Evolutionary conservation across 1,284 basidiomycete species (phyloP).

Genomic region (Sporisorium exsertum): DNA sequence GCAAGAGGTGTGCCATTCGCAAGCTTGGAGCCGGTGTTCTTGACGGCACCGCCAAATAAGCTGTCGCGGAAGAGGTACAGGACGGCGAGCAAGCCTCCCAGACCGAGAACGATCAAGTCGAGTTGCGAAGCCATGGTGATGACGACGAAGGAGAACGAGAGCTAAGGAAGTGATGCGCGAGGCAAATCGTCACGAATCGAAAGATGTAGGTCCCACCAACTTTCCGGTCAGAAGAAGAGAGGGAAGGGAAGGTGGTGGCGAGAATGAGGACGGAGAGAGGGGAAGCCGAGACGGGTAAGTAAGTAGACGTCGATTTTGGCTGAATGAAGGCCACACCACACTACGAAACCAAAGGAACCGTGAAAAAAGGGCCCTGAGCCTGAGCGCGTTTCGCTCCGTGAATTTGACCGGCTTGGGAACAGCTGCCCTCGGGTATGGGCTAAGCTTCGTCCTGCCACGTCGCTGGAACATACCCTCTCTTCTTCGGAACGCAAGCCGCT

Average conservation of each 20-base stretch:
- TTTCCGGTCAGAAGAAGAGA: background rate
- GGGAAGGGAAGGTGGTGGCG: background rate
- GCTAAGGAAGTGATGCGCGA: background rate
- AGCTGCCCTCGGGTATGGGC: background rate
- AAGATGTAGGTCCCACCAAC: too few relatives aligned
- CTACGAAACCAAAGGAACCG: too few relatives aligned
- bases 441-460: slow-evolving; percentile 12
- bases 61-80: slow-evolving; percentile 62
- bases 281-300: too few relatives aligned
- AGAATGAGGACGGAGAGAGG: too few relatives aligned
- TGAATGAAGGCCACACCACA: too few relatives aligned
- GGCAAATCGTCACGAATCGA: background rate
- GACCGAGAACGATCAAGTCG: slow-evolving; percentile 55
- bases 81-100: slow-evolving; percentile 51
- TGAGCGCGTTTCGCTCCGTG: slow-evolving; percentile 8
- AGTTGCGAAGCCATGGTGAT: slow-evolving; percentile 47
- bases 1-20: slow-evolving; percentile 41
- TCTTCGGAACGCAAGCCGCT: background rate
- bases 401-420: background rate
- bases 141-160: background rate
- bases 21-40: slow-evolving; percentile 52
- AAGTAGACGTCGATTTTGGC: too few relatives aligned
- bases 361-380: background rate
- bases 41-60: slow-evolving; percentile 45
- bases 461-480: background rate